Percentiles rank a stretch among this genome's conserved stretches.
Conservation (phyloP, 2,329 filamentous ascomycete species). For the Fusarium nanum region DNA sequence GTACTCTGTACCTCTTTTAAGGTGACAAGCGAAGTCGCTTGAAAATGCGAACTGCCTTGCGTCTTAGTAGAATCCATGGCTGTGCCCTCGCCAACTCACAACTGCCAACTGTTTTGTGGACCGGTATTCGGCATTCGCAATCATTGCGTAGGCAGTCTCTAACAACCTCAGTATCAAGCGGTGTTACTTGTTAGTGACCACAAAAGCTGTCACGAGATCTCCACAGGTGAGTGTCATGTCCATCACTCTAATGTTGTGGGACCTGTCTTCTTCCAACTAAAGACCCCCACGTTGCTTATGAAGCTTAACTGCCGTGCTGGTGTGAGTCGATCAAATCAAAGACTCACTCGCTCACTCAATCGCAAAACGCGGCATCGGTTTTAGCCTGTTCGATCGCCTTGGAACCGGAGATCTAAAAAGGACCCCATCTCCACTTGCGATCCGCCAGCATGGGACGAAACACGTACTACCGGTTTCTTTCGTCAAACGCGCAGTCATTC, state of each 20-base stretch:
- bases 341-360: conserved; percentile 10
- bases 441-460: conserved; percentile 25
- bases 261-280: conserved; percentile 8
- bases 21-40: neutral
- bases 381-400: conserved; percentile 30
- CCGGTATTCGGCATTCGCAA: neutral
- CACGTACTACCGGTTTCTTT: conserved; percentile 15
- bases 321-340: conserved; percentile 33
- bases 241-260: conserved; percentile 32
- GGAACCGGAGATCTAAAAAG: conserved; percentile 24
- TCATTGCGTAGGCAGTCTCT: neutral
- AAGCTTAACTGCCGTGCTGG: conserved; percentile 33
- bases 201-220: conserved; percentile 34
- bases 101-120: neutral
- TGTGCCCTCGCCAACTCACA: neutral
- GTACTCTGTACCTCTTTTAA: neutral
- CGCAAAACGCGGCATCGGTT: conserved; percentile 32
- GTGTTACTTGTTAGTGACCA: conserved; percentile 5
- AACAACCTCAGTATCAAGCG: neutral
- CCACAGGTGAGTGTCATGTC: conserved; percentile 24
- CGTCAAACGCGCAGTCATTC: conserved; percentile 33
- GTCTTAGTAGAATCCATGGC: neutral
- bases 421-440: conserved; percentile 11
- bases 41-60: neutral
- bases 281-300: conserved; percentile 38